Base-by-base conservation (phyloP, 2,329 filamentous ascomycete genomes). In the Fusarium nisikadoi region DNA sequence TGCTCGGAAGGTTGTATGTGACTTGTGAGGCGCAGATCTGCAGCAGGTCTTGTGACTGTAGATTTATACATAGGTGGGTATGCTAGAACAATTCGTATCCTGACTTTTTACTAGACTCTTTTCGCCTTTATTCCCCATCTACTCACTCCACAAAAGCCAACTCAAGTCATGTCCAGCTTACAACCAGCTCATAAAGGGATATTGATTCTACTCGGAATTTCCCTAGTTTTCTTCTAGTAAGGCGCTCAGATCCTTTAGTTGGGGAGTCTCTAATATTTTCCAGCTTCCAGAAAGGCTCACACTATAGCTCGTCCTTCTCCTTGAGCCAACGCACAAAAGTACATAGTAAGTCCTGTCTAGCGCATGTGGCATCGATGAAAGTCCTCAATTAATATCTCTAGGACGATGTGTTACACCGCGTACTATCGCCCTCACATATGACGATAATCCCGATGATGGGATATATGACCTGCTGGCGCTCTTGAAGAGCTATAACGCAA, bases 251-350 rank as follows among this genome's bases (percentile, higher is more conserved):
- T 3, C 2, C 1, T 6, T 36, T 5, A 4, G 6, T 11, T 8
- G 3, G 16, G 8, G 23, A 3, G 0, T 3, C 35, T 20, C 49
- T 52, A n/a, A 52, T 20, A 0, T 4, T 16, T 12, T 20, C 2
- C 33, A 52, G 49, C 19, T 27, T 52, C 23, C 33, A 36, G 10
- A 8, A 25, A 5, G 4, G 23, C 23, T 16, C 49, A 16, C 14
- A 25, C 19, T 27, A 20, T 36, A 17, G 31, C 8, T 20, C 49
- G 20, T 36, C 23, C 5, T 8, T 12, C 5, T 17, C 12, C 9
- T 49, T 49, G 16, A 23, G 1, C 3, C 11, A 49, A 23, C 46
- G 29, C 29, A 49, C 49, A 52, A 36, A 52, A 7, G 49, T n/a
- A 27, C 5, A 52, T 13, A 36, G 49, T 52, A 8, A 36, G 49